Evolutionary conservation across 257 asterid species (phyloP), one percentile per base, ranked within the genome.

Genomic region (Solanum tarijense): DNA sequence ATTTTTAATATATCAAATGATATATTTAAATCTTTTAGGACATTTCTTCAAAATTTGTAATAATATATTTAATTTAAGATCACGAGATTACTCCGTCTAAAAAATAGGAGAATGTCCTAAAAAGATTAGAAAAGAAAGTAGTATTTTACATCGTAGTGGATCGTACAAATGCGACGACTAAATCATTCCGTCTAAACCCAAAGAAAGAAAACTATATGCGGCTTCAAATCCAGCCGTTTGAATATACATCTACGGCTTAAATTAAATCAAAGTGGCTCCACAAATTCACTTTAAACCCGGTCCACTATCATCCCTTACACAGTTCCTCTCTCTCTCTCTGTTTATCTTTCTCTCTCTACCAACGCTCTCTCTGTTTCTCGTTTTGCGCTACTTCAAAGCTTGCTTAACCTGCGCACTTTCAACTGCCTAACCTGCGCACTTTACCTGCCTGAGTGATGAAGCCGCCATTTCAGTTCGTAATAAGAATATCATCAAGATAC

Each of bases 401-500:
- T 38, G 60, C 60, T n/a, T n/a, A 76, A 38, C 83, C 35, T 76
- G 58, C 88, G 87, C 93, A 79, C 55, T 31, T 31, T 20, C 12
- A 89, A 14, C 91, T 84, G 89, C 87, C 84, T 72, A 85, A 76
- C 90, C 92, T 91, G 89, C 91, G 90, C 92, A 48, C 29, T 11
- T 12, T 82, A 89, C 27, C 25, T 58, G 88, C 18, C 91, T 86
- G 90, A 83, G 94, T 91, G 66, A 96, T 94, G 99, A 95, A 91
- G 95, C 93, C 92, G 87, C 92, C 93, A 84, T 89, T 91, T 86
- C 91, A 92, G 81, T 83, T 92, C 89, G 69, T 85, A 88, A 91
- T 90, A 87, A 90, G 92, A 69, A 48, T 92, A 65, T 91, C 94
- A 65, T 91, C 94, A 23, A 89, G 98, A 88, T 94, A 93, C 91